Evolutionary conservation across 1,284 basidiomycete genomes (phyloP).

Genomic region (Tausonia pullulans): DNA sequence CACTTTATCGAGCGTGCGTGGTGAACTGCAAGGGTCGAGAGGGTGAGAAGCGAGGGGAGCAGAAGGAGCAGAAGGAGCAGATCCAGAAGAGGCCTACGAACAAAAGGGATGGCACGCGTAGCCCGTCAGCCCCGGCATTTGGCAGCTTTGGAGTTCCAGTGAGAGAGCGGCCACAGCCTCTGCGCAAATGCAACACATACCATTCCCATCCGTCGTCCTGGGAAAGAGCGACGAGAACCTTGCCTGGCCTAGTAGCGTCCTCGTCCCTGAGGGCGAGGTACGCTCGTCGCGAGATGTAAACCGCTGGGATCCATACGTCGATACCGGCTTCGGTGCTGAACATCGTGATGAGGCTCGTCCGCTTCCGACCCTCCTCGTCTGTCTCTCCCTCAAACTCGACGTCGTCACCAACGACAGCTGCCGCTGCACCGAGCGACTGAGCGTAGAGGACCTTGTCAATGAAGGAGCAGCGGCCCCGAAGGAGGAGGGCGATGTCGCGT

Average conservation of each 20-base stretch:
- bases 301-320: slow-evolving; percentile 31
- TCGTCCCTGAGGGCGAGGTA: slow-evolving; percentile 35
- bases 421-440: slow-evolving; percentile 68
- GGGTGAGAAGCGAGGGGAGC: slow-evolving; percentile 65
- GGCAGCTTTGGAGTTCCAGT: no score
- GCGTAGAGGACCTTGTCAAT: slow-evolving; percentile 73
- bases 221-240: not conserved
- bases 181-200: not conserved
- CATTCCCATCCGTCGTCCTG: slow-evolving; percentile 12
- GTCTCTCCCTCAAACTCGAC: slow-evolving; percentile 24
- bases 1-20: slow-evolving; percentile 32
- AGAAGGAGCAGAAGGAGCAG: slow-evolving; percentile 61
- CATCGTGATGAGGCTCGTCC: slow-evolving; percentile 78
- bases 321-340: slow-evolving; percentile 35
- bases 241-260: not conserved
- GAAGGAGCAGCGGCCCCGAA: slow-evolving; percentile 76
- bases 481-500: slow-evolving; percentile 62
- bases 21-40: slow-evolving; percentile 66
- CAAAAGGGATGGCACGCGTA: not conserved
- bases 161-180: no score
- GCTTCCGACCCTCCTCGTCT: slow-evolving; percentile 50
- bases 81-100: slow-evolving; percentile 23
- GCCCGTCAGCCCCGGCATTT: not conserved
- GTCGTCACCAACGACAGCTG: slow-evolving; percentile 74
- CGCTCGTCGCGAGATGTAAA: slow-evolving; percentile 36